phyloP scores from a whole-genome alignment of 441 rosid species.

The Gossypium davidsonii region DNA sequence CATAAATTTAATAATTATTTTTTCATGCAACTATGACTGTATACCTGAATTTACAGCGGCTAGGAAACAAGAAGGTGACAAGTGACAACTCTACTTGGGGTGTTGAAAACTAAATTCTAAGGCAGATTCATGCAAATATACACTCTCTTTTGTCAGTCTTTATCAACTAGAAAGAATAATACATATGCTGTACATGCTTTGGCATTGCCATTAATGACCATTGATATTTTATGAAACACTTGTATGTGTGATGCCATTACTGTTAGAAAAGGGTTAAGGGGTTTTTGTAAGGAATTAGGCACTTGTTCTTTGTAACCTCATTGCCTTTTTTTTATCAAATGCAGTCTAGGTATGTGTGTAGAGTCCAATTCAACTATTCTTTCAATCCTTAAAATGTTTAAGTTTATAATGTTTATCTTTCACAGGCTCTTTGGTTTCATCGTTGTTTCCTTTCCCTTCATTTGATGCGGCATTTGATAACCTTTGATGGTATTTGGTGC shows the following conservation, averaged over 20 bases:
- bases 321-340: not conserved
- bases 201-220: not conserved
- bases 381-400: not conserved
- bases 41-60: conserved; percentile 38
- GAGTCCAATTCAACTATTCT: not conserved
- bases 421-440: conserved; percentile 80
- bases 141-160: not conserved
- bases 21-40: not conserved
- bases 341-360: not conserved
- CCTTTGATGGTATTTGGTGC: conserved; percentile 8
- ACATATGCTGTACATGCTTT: not conserved
- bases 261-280: not conserved
- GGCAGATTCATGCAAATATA: not conserved
- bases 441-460: conserved; percentile 59
- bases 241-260: not conserved
- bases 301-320: not conserved
- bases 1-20: too few species aligned
- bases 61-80: conserved; percentile 30
- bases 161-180: not conserved
- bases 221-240: not conserved
- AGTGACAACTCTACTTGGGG: too few species aligned
- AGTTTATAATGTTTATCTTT: not conserved
- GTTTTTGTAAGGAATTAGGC: not conserved
- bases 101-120: conserved; percentile 24
- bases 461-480: conserved; percentile 41